Evolutionary conservation across 2,329 filamentous ascomycete genomes (phyloP).

Genomic region (Hypoxylon sp.): DNA sequence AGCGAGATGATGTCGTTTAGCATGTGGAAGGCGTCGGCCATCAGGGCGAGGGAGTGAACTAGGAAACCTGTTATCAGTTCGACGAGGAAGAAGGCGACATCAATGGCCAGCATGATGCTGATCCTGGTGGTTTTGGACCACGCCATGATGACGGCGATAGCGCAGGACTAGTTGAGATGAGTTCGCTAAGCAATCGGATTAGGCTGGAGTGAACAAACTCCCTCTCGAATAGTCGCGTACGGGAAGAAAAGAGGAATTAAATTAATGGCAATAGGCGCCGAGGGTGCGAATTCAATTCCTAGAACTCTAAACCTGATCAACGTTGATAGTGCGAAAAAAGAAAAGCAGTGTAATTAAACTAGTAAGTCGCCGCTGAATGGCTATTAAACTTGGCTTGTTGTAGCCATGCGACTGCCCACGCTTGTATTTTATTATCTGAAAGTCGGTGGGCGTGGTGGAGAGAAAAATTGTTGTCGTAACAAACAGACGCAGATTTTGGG

Average conservation of each 20-base stretch:
- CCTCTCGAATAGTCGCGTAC: not conserved
- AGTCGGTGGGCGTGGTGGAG: not conserved
- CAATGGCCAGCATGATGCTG: conserved; percentile 91
- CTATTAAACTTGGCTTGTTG: conserved; percentile 20
- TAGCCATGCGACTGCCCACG: conserved; percentile 27
- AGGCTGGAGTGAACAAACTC: conserved; percentile 16
- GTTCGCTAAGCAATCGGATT: conserved; percentile 9
- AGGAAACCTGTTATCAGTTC: conserved; percentile 89
- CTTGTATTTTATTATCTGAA: conserved; percentile 7
- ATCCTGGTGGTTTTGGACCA: conserved; percentile 96
- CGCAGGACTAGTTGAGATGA: conserved; percentile 11
- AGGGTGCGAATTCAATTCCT: conserved; percentile 7
- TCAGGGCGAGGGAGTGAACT: conserved; percentile 91
- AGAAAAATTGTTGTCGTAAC: conserved; percentile 15
- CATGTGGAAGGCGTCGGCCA: conserved; percentile 99
- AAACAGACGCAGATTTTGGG: conserved; percentile 15
- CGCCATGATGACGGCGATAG: conserved; percentile 70
- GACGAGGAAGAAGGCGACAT: conserved; percentile 89
- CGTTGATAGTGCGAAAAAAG: conserved; percentile 22
- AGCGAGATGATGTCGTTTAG: conserved; percentile 98
- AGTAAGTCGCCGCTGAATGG: conserved; percentile 25
- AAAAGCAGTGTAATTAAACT: conserved; percentile 30
- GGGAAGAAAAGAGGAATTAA: conserved; percentile 4
- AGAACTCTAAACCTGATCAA: conserved; percentile 4
- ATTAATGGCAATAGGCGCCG: conserved; percentile 30